A percentile compares a stretch with the other conserved stretches of the same genome.
Conservation (phyloP, 306 rosid genomes). For the Leucaena leucocephala region DNA sequence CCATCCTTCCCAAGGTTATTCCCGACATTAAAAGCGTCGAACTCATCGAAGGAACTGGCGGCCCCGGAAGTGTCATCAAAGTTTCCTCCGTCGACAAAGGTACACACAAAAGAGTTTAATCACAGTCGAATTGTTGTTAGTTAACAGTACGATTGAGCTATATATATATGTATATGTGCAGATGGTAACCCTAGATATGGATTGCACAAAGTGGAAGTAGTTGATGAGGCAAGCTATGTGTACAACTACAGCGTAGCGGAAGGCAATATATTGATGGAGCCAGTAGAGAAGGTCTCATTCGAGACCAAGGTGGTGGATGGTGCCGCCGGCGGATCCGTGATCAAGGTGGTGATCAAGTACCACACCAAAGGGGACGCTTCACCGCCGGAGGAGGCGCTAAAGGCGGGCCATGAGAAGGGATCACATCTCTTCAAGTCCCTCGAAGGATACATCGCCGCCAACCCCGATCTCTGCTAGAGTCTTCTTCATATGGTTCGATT, state of each 20-base stretch:
- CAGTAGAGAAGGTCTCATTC: slow-evolving; percentile 33
- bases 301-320: slow-evolving; percentile 35
- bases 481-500: not conserved
- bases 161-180: not conserved
- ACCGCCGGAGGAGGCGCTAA: slow-evolving; percentile 27
- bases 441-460: slow-evolving; percentile 17
- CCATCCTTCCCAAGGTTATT: too few relatives aligned
- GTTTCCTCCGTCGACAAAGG: not conserved
- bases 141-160: too few relatives aligned
- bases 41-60: too few relatives aligned
- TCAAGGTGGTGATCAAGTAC: slow-evolving; percentile 6
- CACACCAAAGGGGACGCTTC: not conserved
- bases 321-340: not conserved
- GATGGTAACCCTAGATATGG: slow-evolving; percentile 32
- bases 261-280: slow-evolving; percentile 26
- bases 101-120: too few relatives aligned
- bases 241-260: slow-evolving; percentile 40
- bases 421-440: slow-evolving; percentile 20
- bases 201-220: slow-evolving; percentile 34
- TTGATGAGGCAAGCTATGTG: slow-evolving; percentile 35
- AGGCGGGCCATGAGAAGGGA: slow-evolving; percentile 25
- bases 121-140: too few relatives aligned
- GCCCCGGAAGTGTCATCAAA: not conserved
- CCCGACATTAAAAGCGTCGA: too few relatives aligned
- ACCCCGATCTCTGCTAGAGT: not conserved